A percentile compares a stretch with the other conserved stretches of the same genome.
phyloP scores from a whole-genome alignment of 441 rosid genomes.

The Sinapis alba region DNA sequence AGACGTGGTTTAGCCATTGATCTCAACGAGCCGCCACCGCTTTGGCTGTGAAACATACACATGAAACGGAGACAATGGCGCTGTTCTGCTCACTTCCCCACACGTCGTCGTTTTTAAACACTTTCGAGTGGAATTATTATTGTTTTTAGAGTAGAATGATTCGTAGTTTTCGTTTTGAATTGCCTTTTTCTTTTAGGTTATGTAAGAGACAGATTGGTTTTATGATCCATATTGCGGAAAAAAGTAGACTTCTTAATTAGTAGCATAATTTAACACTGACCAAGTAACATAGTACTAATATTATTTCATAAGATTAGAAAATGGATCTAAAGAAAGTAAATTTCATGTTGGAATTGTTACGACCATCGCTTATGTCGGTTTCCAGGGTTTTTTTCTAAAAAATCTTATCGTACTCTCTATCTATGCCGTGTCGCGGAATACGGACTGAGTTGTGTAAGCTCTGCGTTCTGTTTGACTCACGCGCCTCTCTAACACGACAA shows the following conservation, averaged over 20 bases:
- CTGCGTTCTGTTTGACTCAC: constrained; percentile 37
- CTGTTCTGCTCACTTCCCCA: neutral
- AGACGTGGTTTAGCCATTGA: constrained; percentile 86
- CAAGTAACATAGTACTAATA: too few species aligned
- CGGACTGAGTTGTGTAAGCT: constrained; percentile 40
- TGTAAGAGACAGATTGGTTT: constrained; percentile 18
- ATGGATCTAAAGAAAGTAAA: neutral
- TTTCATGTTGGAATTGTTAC: constrained; percentile 23
- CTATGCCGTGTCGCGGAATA: constrained; percentile 32
- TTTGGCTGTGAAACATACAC: constrained; percentile 56
- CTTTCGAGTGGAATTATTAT: constrained; percentile 8
- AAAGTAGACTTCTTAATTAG: neutral
- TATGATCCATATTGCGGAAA: constrained; percentile 20
- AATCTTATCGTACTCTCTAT: constrained; percentile 14
- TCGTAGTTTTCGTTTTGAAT: constrained; percentile 11
- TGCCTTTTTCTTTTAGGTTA: neutral
- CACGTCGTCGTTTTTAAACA: constrained; percentile 27
- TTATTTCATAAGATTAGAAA: too few species aligned
- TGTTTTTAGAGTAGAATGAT: constrained; percentile 17
- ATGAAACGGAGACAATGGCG: neutral
- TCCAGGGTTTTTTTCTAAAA: neutral
- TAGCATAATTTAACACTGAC: neutral
- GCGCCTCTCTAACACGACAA: constrained; percentile 35
- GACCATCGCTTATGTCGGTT: constrained; percentile 37
- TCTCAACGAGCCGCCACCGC: constrained; percentile 94